These are phyloP conservation scores for Leishmania gerbilli DNA, from an alignment of 208 protist genomes.

Conservation along the genomic window DNA sequence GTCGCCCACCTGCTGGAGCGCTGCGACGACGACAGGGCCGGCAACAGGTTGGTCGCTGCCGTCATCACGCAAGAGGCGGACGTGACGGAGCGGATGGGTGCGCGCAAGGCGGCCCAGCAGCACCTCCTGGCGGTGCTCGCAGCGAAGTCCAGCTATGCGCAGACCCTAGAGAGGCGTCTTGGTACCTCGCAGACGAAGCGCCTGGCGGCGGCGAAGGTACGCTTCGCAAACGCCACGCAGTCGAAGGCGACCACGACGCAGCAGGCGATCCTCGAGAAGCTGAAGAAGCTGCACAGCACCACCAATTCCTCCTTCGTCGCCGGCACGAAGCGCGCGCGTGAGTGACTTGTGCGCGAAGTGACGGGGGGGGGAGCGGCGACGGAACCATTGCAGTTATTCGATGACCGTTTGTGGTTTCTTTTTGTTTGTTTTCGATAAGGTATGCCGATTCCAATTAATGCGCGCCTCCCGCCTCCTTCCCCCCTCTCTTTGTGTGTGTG, in stretches of 20 bases:
- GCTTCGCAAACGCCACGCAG: slow-evolving; percentile 60
- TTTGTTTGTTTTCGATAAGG: background rate
- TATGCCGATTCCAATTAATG: background rate
- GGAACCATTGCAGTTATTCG: background rate
- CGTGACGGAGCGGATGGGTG: slow-evolving; percentile 44
- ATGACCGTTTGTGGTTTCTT: background rate
- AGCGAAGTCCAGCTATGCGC: slow-evolving; percentile 39
- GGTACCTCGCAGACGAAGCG: slow-evolving; percentile 47
- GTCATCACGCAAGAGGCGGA: slow-evolving; percentile 50
- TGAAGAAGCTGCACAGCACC: slow-evolving; percentile 37
- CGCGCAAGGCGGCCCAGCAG: slow-evolving; percentile 57
- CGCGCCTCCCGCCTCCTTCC: background rate
- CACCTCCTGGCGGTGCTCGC: slow-evolving; percentile 60
- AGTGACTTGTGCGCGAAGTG: background rate
- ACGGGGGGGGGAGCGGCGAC: background rate
- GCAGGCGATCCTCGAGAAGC: slow-evolving; percentile 58
- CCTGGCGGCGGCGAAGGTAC: slow-evolving; percentile 56
- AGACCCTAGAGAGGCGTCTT: slow-evolving; percentile 45
- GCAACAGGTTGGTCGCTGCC: slow-evolving; percentile 35
- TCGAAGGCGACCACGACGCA: slow-evolving; percentile 68
- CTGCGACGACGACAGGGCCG: slow-evolving; percentile 33
- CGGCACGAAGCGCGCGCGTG: slow-evolving; percentile 20
- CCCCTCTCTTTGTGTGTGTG: too few relatives aligned
- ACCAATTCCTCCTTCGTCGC: slow-evolving; percentile 1
- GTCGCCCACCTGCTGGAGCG: slow-evolving; percentile 49